Evolutionary conservation across 768 basidiomycete genomes (phyloP).

Genomic region (Rhizopogon salebrosus): DNA sequence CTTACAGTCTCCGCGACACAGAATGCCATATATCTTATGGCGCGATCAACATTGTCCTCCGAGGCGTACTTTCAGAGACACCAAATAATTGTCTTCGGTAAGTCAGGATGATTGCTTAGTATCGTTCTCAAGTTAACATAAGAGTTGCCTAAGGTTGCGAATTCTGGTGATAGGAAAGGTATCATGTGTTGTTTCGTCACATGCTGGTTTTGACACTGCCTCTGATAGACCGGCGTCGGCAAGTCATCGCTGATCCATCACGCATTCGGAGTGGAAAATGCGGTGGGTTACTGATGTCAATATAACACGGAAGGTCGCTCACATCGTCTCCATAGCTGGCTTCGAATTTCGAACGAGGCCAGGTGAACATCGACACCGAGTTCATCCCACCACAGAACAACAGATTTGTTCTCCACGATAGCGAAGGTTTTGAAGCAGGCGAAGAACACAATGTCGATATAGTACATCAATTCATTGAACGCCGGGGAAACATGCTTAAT

Average conservation of each 20-base stretch:
- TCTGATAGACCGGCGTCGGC: slow-evolving; percentile 3
- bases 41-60: background rate
- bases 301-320: background rate
- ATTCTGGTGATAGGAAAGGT: slow-evolving; percentile 7
- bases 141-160: background rate
- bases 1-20: background rate
- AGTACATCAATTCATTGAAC: slow-evolving; percentile 9
- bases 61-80: background rate
- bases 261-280: background rate
- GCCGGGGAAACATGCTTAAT: background rate
- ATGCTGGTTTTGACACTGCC: background rate
- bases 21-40: background rate
- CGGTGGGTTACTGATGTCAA: background rate
- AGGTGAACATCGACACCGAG: slow-evolving; percentile 9
- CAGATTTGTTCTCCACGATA: slow-evolving; percentile 13
- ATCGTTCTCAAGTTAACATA: background rate
- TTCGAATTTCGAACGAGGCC: background rate
- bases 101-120: background rate
- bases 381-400: slow-evolving; percentile 10
- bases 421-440: slow-evolving; percentile 11
- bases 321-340: background rate
- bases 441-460: background rate
- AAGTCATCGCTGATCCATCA: slow-evolving; percentile 3
- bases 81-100: background rate
- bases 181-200: background rate